Conservation (phyloP, 78 protist genomes). For the Dictyostelium purpureum region DNA sequence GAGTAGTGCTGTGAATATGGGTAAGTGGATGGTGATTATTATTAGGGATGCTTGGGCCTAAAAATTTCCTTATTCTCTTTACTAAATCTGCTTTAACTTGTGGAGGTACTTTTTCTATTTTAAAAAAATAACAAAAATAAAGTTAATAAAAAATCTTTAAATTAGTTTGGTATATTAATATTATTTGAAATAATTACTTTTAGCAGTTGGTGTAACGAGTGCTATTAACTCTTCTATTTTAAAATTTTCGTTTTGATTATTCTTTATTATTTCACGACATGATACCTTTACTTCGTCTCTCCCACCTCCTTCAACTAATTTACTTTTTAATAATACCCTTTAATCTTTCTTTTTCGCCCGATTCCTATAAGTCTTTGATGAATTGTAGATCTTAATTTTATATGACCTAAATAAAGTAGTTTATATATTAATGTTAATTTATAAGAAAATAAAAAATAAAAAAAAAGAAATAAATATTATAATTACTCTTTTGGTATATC, state of each 20-base stretch:
- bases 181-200: conserved; percentile 31
- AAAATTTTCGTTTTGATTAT: conserved; percentile 54
- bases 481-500: conserved; percentile 18
- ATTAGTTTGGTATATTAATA: background rate
- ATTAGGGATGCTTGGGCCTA: conserved; percentile 25
- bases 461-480: too few species aligned
- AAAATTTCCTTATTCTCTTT: conserved; percentile 67
- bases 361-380: conserved; percentile 65
- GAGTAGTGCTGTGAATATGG: background rate
- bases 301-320: conserved; percentile 71
- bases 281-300: conserved; percentile 49
- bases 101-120: conserved; percentile 59
- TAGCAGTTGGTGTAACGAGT: conserved; percentile 44
- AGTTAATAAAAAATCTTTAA: background rate
- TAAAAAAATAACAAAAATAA: background rate
- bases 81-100: conserved; percentile 69
- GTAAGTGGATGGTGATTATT: background rate
- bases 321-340: conserved; percentile 38
- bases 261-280: conserved; percentile 55
- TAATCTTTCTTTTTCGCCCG: conserved; percentile 69
- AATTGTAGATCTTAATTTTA: conserved; percentile 59
- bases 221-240: conserved; percentile 40
- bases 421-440: background rate
- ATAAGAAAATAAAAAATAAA: background rate
- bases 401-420: conserved; percentile 26